Evolutionary conservation across 2,329 filamentous ascomycete species (phyloP).

Genomic region (Aspergillus floridensis): DNA sequence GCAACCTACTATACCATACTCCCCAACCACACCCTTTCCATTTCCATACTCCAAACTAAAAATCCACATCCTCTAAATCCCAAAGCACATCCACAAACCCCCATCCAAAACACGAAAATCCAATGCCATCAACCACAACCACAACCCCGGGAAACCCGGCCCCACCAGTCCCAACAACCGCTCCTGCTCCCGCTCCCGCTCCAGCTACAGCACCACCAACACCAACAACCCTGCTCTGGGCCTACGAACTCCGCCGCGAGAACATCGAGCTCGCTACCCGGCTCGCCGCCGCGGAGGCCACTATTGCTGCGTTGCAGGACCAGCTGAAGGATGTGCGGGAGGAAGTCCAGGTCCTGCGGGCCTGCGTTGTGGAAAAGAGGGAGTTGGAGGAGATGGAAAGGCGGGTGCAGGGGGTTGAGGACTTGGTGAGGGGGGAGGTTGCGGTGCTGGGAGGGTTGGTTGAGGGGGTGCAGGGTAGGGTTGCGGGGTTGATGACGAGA

Average conservation of each 20-base stretch:
- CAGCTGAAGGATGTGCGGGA: background rate
- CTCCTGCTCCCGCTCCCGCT: background rate
- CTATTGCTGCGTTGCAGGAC: conserved; percentile 1
- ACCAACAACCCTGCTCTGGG: conserved; percentile 32
- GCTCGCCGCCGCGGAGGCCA: conserved; percentile 9
- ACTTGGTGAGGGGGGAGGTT: too few species aligned
- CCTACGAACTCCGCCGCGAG: conserved; percentile 39
- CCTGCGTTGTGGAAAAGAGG: background rate
- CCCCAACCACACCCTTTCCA: too few species aligned
- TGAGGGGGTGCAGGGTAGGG: background rate
- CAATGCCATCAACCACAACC: too few species aligned
- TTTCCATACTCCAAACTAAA: too few species aligned
- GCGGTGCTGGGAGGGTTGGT: background rate
- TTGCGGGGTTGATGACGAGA: background rate
- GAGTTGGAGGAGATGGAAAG: background rate
- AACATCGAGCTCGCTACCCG: conserved; percentile 30
- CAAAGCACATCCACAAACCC: too few species aligned
- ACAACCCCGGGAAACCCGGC: too few species aligned
- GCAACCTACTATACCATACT: too few species aligned
- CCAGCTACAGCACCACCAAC: background rate
- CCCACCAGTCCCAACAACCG: too few species aligned
- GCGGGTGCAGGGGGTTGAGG: background rate
- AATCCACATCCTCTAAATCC: too few species aligned
- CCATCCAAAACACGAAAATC: too few species aligned
- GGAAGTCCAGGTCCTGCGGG: background rate